These are phyloP conservation scores for Plasmodium vivax DNA, from an alignment of 169 alveolate species.

Conservation along the genomic window DNA sequence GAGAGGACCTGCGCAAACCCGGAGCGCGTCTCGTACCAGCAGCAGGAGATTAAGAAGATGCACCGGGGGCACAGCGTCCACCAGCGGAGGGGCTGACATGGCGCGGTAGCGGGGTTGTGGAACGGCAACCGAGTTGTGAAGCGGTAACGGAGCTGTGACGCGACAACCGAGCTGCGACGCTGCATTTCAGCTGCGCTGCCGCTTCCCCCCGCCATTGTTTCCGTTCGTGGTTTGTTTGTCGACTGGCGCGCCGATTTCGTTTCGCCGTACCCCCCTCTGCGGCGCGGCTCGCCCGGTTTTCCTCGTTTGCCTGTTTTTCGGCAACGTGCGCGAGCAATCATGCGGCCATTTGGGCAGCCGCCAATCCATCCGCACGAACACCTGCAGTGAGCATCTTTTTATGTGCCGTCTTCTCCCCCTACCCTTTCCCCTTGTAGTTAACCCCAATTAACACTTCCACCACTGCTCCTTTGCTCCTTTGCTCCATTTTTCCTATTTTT, in stretches of 20 bases:
- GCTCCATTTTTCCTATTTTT: no score
- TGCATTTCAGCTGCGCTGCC: no score
- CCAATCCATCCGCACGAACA: neutral
- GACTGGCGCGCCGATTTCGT: neutral
- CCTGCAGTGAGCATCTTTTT: neutral
- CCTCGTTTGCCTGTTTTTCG: neutral
- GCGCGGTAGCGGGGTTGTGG: no score
- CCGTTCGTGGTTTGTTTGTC: neutral
- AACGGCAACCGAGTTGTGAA: no score
- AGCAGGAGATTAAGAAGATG: slow-evolving; percentile 22
- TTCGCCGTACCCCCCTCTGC: neutral
- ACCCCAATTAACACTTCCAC: neutral
- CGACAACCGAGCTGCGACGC: neutral
- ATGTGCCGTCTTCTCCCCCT: neutral
- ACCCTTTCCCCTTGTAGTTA: neutral
- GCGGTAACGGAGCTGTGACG: no score
- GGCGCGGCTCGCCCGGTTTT: neutral
- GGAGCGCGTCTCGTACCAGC: slow-evolving; percentile 20
- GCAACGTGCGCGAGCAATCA: neutral
- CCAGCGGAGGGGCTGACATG: slow-evolving; percentile 16
- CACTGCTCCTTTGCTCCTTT: neutral
- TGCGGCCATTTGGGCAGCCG: neutral
- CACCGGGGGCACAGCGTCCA: slow-evolving; percentile 1
- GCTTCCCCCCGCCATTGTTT: neutral
- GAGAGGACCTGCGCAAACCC: slow-evolving; percentile 8